A percentile compares a stretch with the other conserved stretches of the same genome.
Evolutionary conservation across 192 early-diverging fungal genomes (phyloP).

Genomic region (Umbelopsis ramanniana): DNA sequence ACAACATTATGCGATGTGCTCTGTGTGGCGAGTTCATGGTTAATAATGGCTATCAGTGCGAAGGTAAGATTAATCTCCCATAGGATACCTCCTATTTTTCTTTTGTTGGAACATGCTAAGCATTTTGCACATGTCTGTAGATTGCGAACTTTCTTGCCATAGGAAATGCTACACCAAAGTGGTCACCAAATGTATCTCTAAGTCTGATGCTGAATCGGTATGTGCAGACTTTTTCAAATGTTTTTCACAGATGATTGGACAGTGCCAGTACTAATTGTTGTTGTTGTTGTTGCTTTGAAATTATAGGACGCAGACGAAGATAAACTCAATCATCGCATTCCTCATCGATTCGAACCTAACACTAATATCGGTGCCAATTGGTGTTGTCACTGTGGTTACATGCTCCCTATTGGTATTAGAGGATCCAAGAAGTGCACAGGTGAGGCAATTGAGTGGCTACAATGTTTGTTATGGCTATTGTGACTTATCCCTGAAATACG

Average conservation of each 20-base stretch:
- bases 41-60: slow-evolving; percentile 89
- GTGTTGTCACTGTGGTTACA: slow-evolving; percentile 98
- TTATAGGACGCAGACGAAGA: slow-evolving; percentile 60
- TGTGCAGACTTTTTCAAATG: neutral
- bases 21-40: slow-evolving; percentile 92
- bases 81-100: neutral
- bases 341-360: slow-evolving; percentile 91
- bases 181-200: slow-evolving; percentile 85
- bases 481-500: slow-evolving; percentile 21
- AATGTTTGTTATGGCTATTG: neutral
- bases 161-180: slow-evolving; percentile 84
- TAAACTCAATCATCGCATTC: slow-evolving; percentile 87
- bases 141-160: slow-evolving; percentile 95
- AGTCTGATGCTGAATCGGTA: slow-evolving; percentile 56
- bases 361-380: slow-evolving; percentile 85
- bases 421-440: slow-evolving; percentile 57
- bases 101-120: neutral
- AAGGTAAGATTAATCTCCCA: slow-evolving; percentile 53
- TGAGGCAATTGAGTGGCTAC: slow-evolving; percentile 26
- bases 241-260: no score
- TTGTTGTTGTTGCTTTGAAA: neutral
- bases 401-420: slow-evolving; percentile 85
- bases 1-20: slow-evolving; percentile 98
- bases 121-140: slow-evolving; percentile 37
- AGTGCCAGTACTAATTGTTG: neutral